Base-by-base conservation (phyloP, 2,329 filamentous ascomycete genomes). In the Aspergillus candidus region DNA sequence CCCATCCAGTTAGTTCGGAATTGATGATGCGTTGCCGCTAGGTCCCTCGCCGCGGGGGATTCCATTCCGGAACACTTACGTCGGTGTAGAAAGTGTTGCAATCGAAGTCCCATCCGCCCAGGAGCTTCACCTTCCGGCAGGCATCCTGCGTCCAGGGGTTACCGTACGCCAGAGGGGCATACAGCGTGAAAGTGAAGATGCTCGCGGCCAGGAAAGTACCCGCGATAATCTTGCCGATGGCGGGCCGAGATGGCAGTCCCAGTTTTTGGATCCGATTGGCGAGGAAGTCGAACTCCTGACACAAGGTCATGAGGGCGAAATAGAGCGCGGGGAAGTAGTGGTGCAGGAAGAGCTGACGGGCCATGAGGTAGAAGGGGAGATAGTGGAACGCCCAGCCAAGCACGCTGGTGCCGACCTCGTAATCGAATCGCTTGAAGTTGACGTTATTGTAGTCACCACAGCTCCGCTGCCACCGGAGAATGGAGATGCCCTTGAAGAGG, bases 291-390 rank as follows among this genome's bases (percentile, higher is more conserved):
- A 88, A 91, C 39, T 86, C 78, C 68, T 97, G 91, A 67, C 84
- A 93, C 44, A 96, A 77, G 7, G 86, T 83, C 54, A 97, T 83
- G 59, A 98, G 82, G 50, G 86, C 89, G 65, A 98, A 98, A 72
- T 95, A 94, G 11, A 98, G 79, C 2, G 93, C 93, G 0, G 93
- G 93, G 70, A 98, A 93, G 69, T 98, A 98, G 72, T 98, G 93
- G 69, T 98, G 93, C 50, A 98, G 76, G 78, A 98, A 98, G 31
- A 98, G 82, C 71, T 98, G 93, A 57, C 93, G 89, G 64, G 93
- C 83, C 93, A 98, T 97, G 46, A 98, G 79, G 73, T 83, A 98
- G 74, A 98, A 98, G 10, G 93, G 93, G 76, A 98, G 97, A 74
- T 96, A 98, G 71, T 98, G 93, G 68, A 98, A 84, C 38, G 87